phyloP scores from a whole-genome alignment of 805 yeast species.

The Metschnikowia baotianmanensis region DNA sequence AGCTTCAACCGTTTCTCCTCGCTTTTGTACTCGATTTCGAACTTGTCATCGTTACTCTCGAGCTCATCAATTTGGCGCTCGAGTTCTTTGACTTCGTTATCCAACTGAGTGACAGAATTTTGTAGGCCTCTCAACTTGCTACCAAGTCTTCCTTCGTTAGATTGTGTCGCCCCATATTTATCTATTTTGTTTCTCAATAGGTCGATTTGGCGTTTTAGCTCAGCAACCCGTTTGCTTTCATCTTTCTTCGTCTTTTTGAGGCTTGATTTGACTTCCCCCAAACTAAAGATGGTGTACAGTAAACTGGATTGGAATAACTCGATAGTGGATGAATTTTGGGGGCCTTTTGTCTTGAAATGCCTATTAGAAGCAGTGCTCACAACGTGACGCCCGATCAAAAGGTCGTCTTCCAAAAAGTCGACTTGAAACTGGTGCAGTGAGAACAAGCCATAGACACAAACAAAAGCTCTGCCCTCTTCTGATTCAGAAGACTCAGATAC shows the following conservation, averaged over 20 bases:
- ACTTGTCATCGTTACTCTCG: conserved; percentile 13
- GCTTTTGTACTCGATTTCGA: conserved; percentile 18
- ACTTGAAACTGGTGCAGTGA: conserved; percentile 38
- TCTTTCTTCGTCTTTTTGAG: conserved; percentile 37
- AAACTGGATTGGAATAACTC: conserved; percentile 35
- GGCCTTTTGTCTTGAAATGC: background rate
- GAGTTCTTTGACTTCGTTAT: conserved; percentile 31
- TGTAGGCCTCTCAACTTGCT: conserved; percentile 41
- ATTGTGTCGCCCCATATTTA: conserved; percentile 25
- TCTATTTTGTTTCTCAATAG: conserved; percentile 29
- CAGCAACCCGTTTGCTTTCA: conserved; percentile 35
- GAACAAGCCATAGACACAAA: conserved; percentile 36
- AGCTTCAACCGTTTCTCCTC: conserved; percentile 20
- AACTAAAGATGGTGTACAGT: conserved; percentile 28
- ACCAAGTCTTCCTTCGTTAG: conserved; percentile 30
- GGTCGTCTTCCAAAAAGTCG: conserved; percentile 22
- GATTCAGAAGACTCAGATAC: conserved; percentile 10
- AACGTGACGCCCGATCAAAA: conserved; percentile 23
- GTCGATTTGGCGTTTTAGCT: conserved; percentile 34
- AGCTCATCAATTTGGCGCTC: conserved; percentile 19
- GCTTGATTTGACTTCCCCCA: conserved; percentile 23
- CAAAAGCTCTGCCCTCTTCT: conserved; percentile 13
- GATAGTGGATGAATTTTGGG: conserved; percentile 21
- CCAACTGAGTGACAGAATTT: conserved; percentile 39
- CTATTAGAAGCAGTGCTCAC: conserved; percentile 27